These are phyloP conservation scores for Leucosporidium scottii DNA, from an alignment of 768 basidiomycete species.

Conservation along the genomic window DNA sequence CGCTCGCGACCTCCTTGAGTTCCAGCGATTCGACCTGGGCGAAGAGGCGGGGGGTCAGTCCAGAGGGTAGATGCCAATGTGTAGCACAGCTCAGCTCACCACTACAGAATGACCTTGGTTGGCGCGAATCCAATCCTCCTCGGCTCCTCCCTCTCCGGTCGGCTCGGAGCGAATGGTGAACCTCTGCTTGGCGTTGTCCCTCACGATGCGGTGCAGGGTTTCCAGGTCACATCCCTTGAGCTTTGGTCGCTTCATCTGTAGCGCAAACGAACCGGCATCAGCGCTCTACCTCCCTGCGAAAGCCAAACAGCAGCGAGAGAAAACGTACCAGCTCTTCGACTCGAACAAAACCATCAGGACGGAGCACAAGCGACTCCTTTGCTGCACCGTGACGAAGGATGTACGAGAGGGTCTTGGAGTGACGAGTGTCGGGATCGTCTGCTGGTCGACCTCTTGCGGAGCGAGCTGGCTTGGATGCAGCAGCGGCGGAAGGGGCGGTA, in stretches of 20 bases:
- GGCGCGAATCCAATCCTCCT: slow-evolving; percentile 78
- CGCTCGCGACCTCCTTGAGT: slow-evolving; percentile 53
- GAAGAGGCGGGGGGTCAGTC: too few relatives aligned
- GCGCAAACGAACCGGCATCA: background rate
- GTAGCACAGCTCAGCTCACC: slow-evolving; percentile 48
- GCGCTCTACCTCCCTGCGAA: background rate
- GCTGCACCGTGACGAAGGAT: slow-evolving; percentile 83
- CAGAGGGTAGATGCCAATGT: too few relatives aligned
- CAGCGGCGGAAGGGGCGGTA: background rate
- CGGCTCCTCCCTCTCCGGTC: slow-evolving; percentile 35
- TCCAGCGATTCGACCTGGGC: slow-evolving; percentile 62
- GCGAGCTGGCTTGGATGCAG: background rate
- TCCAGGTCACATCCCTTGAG: slow-evolving; percentile 53
- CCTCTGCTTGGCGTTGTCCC: slow-evolving; percentile 59
- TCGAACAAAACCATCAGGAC: slow-evolving; percentile 75
- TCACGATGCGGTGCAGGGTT: slow-evolving; percentile 51
- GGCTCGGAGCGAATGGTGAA: slow-evolving; percentile 57
- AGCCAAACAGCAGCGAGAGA: background rate
- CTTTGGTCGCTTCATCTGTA: slow-evolving; percentile 62
- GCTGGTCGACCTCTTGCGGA: slow-evolving; percentile 38
- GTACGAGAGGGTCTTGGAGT: slow-evolving; percentile 84
- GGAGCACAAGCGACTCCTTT: slow-evolving; percentile 64
- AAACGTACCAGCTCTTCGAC: slow-evolving; percentile 74
- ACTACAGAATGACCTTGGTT: slow-evolving; percentile 84
- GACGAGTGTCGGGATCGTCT: slow-evolving; percentile 61